Evolutionary conservation across 345 rosid genomes (phyloP), one percentile per base, ranked within the genome.

Genomic region (Cardamine resedifolia): DNA sequence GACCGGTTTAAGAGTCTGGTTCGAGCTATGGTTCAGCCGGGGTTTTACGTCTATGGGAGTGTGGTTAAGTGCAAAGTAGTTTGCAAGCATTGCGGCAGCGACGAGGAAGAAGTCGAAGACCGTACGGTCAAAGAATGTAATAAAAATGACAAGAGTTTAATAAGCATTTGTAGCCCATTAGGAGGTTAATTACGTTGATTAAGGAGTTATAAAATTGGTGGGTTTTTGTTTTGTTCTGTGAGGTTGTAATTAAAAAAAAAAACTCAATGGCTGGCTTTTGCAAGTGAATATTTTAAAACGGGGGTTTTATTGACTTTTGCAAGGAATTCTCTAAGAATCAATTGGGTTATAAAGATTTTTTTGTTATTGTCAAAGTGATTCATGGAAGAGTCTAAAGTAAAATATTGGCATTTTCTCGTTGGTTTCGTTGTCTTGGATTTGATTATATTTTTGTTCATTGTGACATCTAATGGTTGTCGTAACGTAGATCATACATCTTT

Each of bases 41-140:
- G 99, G 58, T 95, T 95, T 78, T 88, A 91, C 69, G 94, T 95
- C 6, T 88, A 82, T 59, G 87, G 84, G 57, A 87, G 83, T 56
- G 89, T 84, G 79, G 82, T 95, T 78, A 91, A 90, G 88, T 90
- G 96, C 84, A 88, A 90, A 81, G 99, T 88, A 31, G 77, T 91
- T 28, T 90, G 99, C 85, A 82, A 89, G 85, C 83, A 90, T 78
- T 33, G 73, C 73, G 78, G 58, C 50, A 68, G 39, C 61, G 80
- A 57, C 41, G 78, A 64, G 28, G 74, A 71, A 11, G 68, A 51
- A 52, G 5, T 61, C 3, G 72, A 77, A 41, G 72, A 71, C 57
- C 61, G 50, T n/a, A n/a, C 39, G 57, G 80, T 71, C 33, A 77
- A 77, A 10, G 72, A 77, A 18, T 64, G 72, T 77, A 65, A 64